phyloP scores from a whole-genome alignment of 2,329 filamentous ascomycete genomes.

The Sordariomycetes sp. region DNA sequence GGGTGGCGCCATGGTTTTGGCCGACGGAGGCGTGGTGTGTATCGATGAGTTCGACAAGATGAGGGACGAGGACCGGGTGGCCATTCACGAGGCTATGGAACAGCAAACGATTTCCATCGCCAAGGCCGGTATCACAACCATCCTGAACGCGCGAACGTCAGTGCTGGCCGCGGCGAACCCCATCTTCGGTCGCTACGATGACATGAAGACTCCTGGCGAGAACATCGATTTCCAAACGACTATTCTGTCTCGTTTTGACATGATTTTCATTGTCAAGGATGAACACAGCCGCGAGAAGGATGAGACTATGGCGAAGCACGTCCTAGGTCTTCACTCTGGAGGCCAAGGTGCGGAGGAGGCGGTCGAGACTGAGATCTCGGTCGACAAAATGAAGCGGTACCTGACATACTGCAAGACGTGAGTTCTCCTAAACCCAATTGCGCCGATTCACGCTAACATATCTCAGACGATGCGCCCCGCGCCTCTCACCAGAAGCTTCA shows the following conservation, averaged over 20 bases:
- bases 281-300: constrained; percentile 86
- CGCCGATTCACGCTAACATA: constrained; percentile 15
- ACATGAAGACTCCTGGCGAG: constrained; percentile 93
- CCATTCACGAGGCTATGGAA: constrained; percentile 99
- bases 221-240: constrained; percentile 99
- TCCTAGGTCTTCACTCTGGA: constrained; percentile 96
- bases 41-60: constrained; percentile 99
- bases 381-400: constrained; percentile 96
- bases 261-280: constrained; percentile 98
- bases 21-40: constrained; percentile 92
- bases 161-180: constrained; percentile 94
- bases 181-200: constrained; percentile 95
- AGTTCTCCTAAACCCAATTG: constrained; percentile 26
- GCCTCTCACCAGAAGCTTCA: constrained; percentile 80
- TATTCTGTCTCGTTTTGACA: constrained; percentile 95
- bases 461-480: constrained; percentile 75
- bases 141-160: constrained; percentile 90
- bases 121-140: constrained; percentile 97
- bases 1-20: constrained; percentile 96
- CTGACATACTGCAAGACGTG: constrained; percentile 94
- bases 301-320: constrained; percentile 89
- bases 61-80: constrained; percentile 94
- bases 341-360: constrained; percentile 75
- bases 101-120: constrained; percentile 99
- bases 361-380: constrained; percentile 76